Evolutionary conservation across 129 eudicot species (phyloP), one percentile per base, ranked within the genome.

Genomic region (Saposhnikovia divaricata): DNA sequence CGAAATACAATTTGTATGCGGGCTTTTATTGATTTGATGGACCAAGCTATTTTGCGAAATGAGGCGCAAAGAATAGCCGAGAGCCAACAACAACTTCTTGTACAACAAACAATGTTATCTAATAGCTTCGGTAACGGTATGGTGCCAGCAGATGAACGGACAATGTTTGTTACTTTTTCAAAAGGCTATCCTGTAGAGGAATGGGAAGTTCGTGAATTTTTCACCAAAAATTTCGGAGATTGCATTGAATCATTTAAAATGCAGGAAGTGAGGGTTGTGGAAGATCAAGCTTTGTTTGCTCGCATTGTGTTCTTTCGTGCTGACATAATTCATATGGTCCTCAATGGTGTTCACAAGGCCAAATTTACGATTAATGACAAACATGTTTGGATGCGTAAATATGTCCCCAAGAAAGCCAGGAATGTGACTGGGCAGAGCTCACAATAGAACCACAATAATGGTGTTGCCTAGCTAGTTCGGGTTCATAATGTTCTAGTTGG

Each of bases 351-450:
- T 38, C 27, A 19, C 10, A 89, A 80, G 82, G 93, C 88, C 11
- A 93, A 93, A 77, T 93, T 89, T 74, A 83, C 78, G 1, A 93
- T 93, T 45, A 86, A 88, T 4, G 97, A 96, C 10, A 93, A 91
- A 80, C 97, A 89, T 81, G 91, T 93, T 1, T 93, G 98, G 98
- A 82, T 92, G 92, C 90, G 97, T 9, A 88, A 83, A 80, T 92
- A 85, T 65, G 75, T 86, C n/a, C 89, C 89, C 0, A 86, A 70
- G 44, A 46, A 37, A 12, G 38, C 42, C 0, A 78, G 73, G 40
- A 40, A 3, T 40, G 34, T 31, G 34, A 31, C 34, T 31, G 34
- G 34, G 34, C 34, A 31, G 28, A 27, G 10, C 37, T 42, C 61
- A 53, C 74, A 34, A 28, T 63, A 37, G 19, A 45, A 47, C 1